phyloP scores from a whole-genome alignment of 345 rosid species.

The Murraya koenigii region DNA sequence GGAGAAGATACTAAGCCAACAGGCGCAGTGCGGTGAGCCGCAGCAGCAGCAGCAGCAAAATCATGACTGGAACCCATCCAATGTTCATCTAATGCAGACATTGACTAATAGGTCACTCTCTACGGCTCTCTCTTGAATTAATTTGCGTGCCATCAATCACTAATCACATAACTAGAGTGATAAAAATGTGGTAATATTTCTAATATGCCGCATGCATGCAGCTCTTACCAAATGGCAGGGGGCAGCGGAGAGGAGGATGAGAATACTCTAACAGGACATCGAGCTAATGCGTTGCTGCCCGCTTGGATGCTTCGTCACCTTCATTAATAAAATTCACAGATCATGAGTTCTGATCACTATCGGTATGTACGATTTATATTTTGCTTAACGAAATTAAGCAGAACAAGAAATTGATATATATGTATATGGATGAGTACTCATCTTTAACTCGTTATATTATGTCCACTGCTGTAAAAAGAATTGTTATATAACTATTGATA shows the following conservation, averaged over 20 bases:
- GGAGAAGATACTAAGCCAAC: slow-evolving; percentile 49
- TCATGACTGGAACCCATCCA: slow-evolving; percentile 32
- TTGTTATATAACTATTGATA: background rate
- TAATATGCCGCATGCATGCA: slow-evolving; percentile 12
- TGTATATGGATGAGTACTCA: background rate
- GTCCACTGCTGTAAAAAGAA: background rate
- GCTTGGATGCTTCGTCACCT: slow-evolving; percentile 53
- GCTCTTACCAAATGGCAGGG: slow-evolving; percentile 11
- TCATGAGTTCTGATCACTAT: background rate
- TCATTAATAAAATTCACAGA: slow-evolving; percentile 10
- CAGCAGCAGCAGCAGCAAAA: slow-evolving; percentile 34
- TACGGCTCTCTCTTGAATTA: slow-evolving; percentile 1
- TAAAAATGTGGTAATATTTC: background rate
- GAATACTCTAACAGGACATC: slow-evolving; percentile 17
- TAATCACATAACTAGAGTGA: background rate
- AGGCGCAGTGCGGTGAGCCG: slow-evolving; percentile 28
- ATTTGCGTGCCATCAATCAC: background rate
- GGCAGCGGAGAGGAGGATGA: slow-evolving; percentile 31
- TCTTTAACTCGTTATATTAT: background rate
- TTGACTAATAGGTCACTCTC: slow-evolving; percentile 38
- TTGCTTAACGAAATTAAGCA: background rate
- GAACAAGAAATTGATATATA: background rate
- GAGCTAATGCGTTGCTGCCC: slow-evolving; percentile 40
- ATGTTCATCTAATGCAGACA: slow-evolving; percentile 36
- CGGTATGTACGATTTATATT: background rate